A percentile compares a stretch with the other conserved stretches of the same genome.
phyloP scores from a whole-genome alignment of 768 basidiomycete genomes.

The Mycena polygramma region DNA sequence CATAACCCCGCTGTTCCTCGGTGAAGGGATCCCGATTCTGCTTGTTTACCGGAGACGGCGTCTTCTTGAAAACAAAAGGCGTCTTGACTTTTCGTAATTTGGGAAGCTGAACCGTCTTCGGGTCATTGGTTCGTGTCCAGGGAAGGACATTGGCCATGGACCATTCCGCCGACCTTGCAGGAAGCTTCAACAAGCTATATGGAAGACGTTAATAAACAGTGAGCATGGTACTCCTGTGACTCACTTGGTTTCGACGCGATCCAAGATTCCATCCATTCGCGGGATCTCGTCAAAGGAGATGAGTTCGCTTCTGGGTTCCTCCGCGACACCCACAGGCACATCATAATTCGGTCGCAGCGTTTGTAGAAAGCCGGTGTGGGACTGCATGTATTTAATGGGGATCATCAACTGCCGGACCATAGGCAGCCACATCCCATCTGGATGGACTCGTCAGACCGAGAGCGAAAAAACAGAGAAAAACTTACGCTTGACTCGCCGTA shows the following conservation, averaged over 20 bases:
- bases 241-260: not conserved
- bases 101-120: not conserved
- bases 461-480: not conserved
- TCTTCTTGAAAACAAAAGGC: not conserved
- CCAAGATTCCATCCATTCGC: not conserved
- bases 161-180: too few relatives aligned
- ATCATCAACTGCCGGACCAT: constrained; percentile 6
- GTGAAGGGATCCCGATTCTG: constrained; percentile 1
- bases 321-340: not conserved
- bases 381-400: not conserved
- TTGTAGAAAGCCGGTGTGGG: not conserved
- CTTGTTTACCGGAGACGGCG: not conserved
- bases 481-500: not conserved
- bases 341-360: not conserved
- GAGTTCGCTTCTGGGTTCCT: not conserved
- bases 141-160: too few relatives aligned
- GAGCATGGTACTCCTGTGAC: not conserved
- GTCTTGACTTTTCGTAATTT: not conserved
- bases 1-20: not conserved
- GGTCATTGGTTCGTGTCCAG: not conserved
- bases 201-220: too few relatives aligned
- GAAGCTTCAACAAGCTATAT: too few relatives aligned
- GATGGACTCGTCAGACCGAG: not conserved
- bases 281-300: not conserved
- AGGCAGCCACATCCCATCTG: constrained; percentile 3